Evolutionary conservation across 768 basidiomycete genomes (phyloP).

Genomic region (Rhizopogon salebrosus): DNA sequence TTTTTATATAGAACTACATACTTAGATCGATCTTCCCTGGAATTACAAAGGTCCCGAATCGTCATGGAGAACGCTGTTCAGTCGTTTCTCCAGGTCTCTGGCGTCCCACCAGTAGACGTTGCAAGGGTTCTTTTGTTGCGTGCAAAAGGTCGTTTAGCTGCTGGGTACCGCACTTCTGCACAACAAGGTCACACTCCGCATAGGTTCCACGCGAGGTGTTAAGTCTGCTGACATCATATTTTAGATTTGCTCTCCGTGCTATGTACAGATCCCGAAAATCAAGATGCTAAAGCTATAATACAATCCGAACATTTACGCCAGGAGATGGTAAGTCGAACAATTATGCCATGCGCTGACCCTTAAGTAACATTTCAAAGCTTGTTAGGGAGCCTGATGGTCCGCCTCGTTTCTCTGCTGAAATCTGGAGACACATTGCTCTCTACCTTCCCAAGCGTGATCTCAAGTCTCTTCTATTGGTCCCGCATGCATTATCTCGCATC

Average conservation of each 20-base stretch:
- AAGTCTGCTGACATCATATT: background rate
- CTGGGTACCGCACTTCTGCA: constrained; percentile 55
- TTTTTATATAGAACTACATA: constrained; percentile 3
- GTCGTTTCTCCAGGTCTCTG: constrained; percentile 57
- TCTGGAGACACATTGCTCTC: constrained; percentile 49
- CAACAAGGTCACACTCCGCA: constrained; percentile 47
- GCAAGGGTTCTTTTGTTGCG: constrained; percentile 61
- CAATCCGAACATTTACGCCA: constrained; percentile 45
- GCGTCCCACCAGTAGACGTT: constrained; percentile 43
- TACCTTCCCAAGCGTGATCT: constrained; percentile 59
- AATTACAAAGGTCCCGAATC: constrained; percentile 39
- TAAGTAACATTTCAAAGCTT: constrained; percentile 13
- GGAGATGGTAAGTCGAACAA: constrained; percentile 43
- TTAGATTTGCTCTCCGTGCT: constrained; percentile 51
- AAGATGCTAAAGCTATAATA: constrained; percentile 61
- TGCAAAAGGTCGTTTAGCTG: constrained; percentile 59
- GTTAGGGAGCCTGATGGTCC: constrained; percentile 35
- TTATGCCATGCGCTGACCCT: constrained; percentile 1
- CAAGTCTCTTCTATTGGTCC: constrained; percentile 57
- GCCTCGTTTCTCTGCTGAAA: constrained; percentile 59
- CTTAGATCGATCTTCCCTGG: background rate
- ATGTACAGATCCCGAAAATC: constrained; percentile 59
- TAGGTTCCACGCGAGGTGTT: too few relatives aligned
- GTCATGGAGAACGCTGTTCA: constrained; percentile 30
- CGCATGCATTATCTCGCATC: constrained; percentile 61